Evolutionary conservation across 2,329 filamentous ascomycete species (phyloP).

Genomic region (Thelonectria olida): DNA sequence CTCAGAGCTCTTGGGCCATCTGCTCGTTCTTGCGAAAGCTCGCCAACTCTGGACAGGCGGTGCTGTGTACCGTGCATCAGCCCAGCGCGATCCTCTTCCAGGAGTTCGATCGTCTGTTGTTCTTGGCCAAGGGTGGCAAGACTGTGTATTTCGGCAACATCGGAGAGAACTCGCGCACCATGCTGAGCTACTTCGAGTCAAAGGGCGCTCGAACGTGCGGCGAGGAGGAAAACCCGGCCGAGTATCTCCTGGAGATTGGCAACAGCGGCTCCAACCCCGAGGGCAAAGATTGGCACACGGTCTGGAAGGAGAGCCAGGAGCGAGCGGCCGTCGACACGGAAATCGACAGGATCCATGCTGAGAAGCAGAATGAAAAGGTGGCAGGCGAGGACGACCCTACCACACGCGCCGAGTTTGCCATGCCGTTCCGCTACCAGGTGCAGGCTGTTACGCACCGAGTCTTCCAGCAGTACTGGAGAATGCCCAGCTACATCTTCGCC

Average conservation of each 20-base stretch:
- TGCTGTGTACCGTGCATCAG: slow-evolving; percentile 66
- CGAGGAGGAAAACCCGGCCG: slow-evolving; percentile 74
- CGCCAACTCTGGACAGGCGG: slow-evolving; percentile 61
- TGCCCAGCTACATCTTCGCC: slow-evolving; percentile 79
- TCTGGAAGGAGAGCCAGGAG: slow-evolving; percentile 68
- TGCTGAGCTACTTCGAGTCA: slow-evolving; percentile 71
- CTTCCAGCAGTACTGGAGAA: slow-evolving; percentile 87
- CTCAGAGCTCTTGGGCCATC: slow-evolving; percentile 71
- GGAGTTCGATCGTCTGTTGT: slow-evolving; percentile 68
- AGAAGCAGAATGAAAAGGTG: slow-evolving; percentile 46
- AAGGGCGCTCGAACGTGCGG: slow-evolving; percentile 70
- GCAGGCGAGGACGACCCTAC: slow-evolving; percentile 26
- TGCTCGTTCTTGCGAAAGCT: slow-evolving; percentile 70
- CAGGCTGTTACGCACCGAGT: slow-evolving; percentile 61
- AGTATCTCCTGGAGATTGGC: slow-evolving; percentile 74
- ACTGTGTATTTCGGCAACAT: slow-evolving; percentile 77
- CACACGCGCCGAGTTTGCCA: slow-evolving; percentile 66
- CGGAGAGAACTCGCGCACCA: slow-evolving; percentile 64
- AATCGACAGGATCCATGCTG: slow-evolving; percentile 69
- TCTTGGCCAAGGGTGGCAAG: slow-evolving; percentile 71
- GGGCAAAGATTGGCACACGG: slow-evolving; percentile 70
- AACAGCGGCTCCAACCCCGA: slow-evolving; percentile 50
- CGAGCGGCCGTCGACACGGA: slow-evolving; percentile 64
- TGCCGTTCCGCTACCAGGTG: slow-evolving; percentile 75
- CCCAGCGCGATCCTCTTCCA: slow-evolving; percentile 63